A percentile compares a stretch with the other conserved stretches of the same genome.
Conservation (phyloP, 2,329 filamentous ascomycete species). For the Ophiostoma angusticollis region DNA sequence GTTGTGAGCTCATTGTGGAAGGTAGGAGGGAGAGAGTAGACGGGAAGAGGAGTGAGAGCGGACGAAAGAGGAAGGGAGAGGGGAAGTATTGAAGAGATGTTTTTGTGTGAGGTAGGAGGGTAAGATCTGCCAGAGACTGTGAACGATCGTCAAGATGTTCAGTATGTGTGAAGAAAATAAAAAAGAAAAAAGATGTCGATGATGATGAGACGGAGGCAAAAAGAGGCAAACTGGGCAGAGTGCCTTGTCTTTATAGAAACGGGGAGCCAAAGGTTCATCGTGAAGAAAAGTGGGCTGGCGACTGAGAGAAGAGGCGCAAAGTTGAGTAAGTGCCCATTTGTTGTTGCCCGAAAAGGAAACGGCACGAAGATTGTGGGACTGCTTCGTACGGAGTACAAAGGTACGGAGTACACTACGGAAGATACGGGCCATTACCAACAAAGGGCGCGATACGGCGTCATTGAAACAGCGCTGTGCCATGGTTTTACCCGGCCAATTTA, state of each 20-base stretch:
- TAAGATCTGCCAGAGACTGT: not conserved
- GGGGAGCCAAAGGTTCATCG: not conserved
- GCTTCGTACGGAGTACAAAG: too few relatives aligned
- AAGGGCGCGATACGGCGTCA: too few relatives aligned
- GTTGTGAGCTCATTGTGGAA: conserved; percentile 8
- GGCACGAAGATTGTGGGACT: not conserved
- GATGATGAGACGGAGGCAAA: not conserved
- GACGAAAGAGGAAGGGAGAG: not conserved
- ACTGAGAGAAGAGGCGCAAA: too few relatives aligned
- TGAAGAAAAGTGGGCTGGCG: not conserved
- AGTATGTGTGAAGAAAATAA: not conserved
- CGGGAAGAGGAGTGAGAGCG: not conserved
- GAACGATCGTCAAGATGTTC: conserved; percentile 2
- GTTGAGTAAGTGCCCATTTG: not conserved
- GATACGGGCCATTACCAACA: too few relatives aligned
- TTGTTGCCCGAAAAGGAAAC: not conserved
- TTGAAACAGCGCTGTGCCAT: too few relatives aligned
- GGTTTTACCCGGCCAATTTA: too few relatives aligned
- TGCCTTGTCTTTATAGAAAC: conserved; percentile 5
- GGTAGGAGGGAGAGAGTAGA: not conserved
- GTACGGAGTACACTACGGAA: too few relatives aligned
- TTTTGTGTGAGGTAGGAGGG: not conserved
- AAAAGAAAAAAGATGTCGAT: not conserved
- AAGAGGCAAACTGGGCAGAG: not conserved
- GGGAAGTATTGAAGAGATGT: not conserved